These are phyloP conservation scores for Aspergillus sojae DNA, from an alignment of 2,329 filamentous ascomycete genomes.

Conservation along the genomic window DNA sequence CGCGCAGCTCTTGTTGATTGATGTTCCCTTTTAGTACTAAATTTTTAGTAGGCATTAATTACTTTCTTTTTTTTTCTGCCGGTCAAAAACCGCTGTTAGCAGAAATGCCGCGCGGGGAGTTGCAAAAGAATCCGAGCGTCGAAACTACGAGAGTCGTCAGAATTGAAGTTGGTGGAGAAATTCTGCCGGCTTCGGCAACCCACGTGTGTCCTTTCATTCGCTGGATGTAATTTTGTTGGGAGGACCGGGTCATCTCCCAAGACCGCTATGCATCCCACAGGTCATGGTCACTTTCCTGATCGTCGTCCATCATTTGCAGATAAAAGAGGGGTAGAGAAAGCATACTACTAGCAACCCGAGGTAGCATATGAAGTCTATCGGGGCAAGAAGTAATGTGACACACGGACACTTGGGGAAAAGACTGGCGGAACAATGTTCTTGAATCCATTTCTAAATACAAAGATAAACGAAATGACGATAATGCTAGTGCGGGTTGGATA, in stretches of 20 bases:
- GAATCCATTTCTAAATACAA: conserved; percentile 16
- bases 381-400: neutral
- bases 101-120: conserved; percentile 15
- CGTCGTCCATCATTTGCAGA: conserved; percentile 5
- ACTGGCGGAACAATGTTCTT: conserved; percentile 2
- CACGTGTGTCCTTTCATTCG: conserved; percentile 18
- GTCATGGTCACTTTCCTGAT: conserved; percentile 6
- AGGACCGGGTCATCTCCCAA: neutral
- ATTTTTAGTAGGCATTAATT: conserved; percentile 10
- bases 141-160: conserved; percentile 3
- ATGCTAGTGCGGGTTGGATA: conserved; percentile 23
- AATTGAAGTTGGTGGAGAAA: conserved; percentile 5
- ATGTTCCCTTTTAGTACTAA: conserved; percentile 10
- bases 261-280: neutral
- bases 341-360: conserved; percentile 8
- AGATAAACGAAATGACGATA: conserved; percentile 11
- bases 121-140: conserved; percentile 14
- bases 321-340: conserved; percentile 6
- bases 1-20: conserved; percentile 3
- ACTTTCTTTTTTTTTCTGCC: conserved; percentile 29
- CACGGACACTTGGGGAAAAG: neutral
- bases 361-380: conserved; percentile 10
- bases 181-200: neutral
- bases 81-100: conserved; percentile 20
- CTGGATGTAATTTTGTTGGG: conserved; percentile 6